Evolutionary conservation across 257 asterid species (phyloP).

Genomic region (Coffea eugenioides): DNA sequence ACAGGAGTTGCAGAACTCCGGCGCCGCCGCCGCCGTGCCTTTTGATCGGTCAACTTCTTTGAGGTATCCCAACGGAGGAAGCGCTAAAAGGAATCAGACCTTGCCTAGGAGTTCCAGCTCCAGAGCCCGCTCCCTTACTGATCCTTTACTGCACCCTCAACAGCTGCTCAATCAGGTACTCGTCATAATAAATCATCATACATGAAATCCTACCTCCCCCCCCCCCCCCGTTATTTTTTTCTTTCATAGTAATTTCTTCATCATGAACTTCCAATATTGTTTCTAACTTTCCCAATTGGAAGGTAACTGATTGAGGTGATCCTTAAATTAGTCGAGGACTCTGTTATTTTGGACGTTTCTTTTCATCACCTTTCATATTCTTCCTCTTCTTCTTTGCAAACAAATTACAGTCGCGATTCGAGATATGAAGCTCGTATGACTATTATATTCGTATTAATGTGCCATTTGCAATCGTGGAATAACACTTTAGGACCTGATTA

Average conservation of each 20-base stretch:
- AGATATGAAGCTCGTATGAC: neutral
- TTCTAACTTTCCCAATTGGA: neutral
- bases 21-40: slow-evolving; percentile 38
- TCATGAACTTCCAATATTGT: neutral
- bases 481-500: neutral
- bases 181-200: neutral
- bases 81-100: slow-evolving; percentile 54
- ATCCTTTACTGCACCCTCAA: slow-evolving; percentile 93
- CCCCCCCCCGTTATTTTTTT: neutral
- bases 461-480: neutral
- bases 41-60: slow-evolving; percentile 88
- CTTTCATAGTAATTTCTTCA: neutral
- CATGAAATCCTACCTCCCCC: too few relatives aligned
- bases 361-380: neutral
- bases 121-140: slow-evolving; percentile 84
- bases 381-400: too few relatives aligned
- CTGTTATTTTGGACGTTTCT: neutral
- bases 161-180: slow-evolving; percentile 93
- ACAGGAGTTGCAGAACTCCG: slow-evolving; percentile 74
- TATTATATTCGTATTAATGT: neutral
- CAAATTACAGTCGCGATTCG: neutral
- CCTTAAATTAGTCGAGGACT: too few relatives aligned
- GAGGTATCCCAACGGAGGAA: slow-evolving; percentile 61
- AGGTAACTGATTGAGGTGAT: neutral
- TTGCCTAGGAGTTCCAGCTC: slow-evolving; percentile 86